Evolutionary conservation across 2,329 filamentous ascomycete species (phyloP), one percentile per base, ranked within the genome.

Genomic region (Meredithiella fracta): DNA sequence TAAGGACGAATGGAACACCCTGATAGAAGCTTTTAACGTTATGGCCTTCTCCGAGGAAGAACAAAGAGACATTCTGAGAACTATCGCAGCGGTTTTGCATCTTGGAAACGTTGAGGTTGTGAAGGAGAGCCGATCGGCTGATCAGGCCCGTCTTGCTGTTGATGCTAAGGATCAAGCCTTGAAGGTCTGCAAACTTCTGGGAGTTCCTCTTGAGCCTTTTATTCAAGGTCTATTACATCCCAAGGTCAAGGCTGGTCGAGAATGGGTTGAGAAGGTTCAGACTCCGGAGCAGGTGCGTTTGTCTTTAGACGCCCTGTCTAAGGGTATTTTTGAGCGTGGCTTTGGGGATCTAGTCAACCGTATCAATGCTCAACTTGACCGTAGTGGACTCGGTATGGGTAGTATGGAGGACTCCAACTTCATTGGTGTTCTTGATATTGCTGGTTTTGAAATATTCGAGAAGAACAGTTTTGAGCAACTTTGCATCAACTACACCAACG

Each of bases 401-500:
- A 51, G 50, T 14, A 74, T 80, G 51, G 90, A 98, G 59, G 90
- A 97, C 65, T 90, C 86, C 1, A 85, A 87, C 64, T 98, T 98
- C 69, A 98, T 98, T 62, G 92, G 92, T 55, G 92, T 98, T 7
- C 82, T 98, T 44, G 92, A 98, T 79, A 98, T 98, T 68, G 94
- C 94, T 61, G 92, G 92, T 59, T 98, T 98, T 68, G 92, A 98
- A 66, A 98, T 98, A 58, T 98, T 98, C 63, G 90, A 98, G 63
- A 80, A 87, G 64, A 98, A 98, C 72, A 96, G 91, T 72, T 98
- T 98, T 64, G 92, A 98, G 67, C 92, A 98, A 68, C 77, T 98
- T 4, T 98, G 92, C 73, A 98, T 98, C 76, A 98, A 98, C 70
- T 98, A 98, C 70, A 97, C 94, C 60, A 98, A 98, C 69, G 92